These are phyloP conservation scores for Lentinula lateritia DNA, from an alignment of 768 basidiomycete genomes.

Conservation along the genomic window DNA sequence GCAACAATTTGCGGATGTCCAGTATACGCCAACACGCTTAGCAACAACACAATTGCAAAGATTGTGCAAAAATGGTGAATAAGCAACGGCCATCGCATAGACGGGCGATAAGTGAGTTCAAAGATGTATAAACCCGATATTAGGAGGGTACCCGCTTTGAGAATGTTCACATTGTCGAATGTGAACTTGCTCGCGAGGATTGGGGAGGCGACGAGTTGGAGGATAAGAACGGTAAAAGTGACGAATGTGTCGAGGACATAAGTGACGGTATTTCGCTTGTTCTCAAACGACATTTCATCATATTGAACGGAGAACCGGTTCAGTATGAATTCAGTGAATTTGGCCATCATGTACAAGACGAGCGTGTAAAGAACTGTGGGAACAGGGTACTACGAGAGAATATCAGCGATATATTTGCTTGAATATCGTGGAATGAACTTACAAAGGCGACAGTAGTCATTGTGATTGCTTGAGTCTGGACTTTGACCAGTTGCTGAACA, in stretches of 20 bases:
- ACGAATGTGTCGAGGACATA: not conserved
- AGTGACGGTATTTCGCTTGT: not conserved
- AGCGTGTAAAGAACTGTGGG: not conserved
- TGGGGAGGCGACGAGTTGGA: not conserved
- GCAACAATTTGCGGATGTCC: not conserved
- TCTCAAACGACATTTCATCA: not conserved
- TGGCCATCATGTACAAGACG: not conserved
- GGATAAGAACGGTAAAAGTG: not conserved
- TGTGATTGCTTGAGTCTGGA: not conserved
- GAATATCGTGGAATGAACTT: not conserved
- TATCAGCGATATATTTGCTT: not conserved
- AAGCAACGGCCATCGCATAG: not conserved
- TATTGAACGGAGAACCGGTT: not conserved
- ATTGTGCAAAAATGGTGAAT: constrained; percentile 3
- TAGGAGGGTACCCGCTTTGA: not conserved
- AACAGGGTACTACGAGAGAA: not conserved
- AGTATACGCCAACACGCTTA: not conserved
- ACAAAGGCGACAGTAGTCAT: constrained; percentile 4
- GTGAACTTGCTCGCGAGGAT: not conserved
- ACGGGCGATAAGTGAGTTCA: not conserved
- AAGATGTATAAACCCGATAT: constrained; percentile 1
- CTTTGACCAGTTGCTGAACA: not conserved
- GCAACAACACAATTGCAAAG: constrained; percentile 1
- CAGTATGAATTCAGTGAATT: not conserved
- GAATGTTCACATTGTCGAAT: not conserved